phyloP scores from a whole-genome alignment of 192 early-diverging fungal species.

The Funneliformis mosseae region DNA sequence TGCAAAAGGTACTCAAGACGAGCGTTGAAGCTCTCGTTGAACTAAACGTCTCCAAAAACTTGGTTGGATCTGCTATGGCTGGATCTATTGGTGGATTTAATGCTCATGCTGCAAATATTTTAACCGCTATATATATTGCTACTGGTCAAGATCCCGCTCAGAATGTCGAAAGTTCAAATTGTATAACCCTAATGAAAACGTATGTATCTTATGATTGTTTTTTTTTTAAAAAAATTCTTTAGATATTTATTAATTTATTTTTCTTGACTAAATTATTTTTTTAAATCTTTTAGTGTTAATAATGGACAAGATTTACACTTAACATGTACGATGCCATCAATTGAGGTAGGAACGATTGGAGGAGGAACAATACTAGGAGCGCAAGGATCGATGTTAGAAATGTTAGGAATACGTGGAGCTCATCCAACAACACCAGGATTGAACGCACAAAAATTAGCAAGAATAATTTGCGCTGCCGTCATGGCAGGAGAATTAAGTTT shows the following conservation, averaged over 20 bases:
- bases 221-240: not conserved
- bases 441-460: conserved; percentile 83
- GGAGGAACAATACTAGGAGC: conserved; percentile 85
- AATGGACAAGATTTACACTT: conserved; percentile 79
- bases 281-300: conserved; percentile 51
- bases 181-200: conserved; percentile 93
- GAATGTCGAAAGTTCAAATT: conserved; percentile 91
- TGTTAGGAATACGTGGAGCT: conserved; percentile 86
- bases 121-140: conserved; percentile 88
- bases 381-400: conserved; percentile 84
- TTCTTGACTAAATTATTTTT: not conserved
- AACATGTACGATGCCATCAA: conserved; percentile 90
- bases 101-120: conserved; percentile 91
- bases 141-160: conserved; percentile 97
- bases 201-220: too few relatives aligned
- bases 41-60: conserved; percentile 86
- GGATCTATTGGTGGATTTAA: conserved; percentile 91
- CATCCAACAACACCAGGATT: conserved; percentile 75
- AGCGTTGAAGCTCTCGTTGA: conserved; percentile 75
- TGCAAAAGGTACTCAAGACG: conserved; percentile 85
- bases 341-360: conserved; percentile 93
- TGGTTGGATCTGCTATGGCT: conserved; percentile 94
- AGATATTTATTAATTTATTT: not conserved
- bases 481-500: conserved; percentile 93
- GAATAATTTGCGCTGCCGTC: conserved; percentile 84